Percentiles rank a stretch among this genome's conserved stretches.
phyloP scores from a whole-genome alignment of 495 filamentous ascomycete species.

The Tuber indicum region DNA sequence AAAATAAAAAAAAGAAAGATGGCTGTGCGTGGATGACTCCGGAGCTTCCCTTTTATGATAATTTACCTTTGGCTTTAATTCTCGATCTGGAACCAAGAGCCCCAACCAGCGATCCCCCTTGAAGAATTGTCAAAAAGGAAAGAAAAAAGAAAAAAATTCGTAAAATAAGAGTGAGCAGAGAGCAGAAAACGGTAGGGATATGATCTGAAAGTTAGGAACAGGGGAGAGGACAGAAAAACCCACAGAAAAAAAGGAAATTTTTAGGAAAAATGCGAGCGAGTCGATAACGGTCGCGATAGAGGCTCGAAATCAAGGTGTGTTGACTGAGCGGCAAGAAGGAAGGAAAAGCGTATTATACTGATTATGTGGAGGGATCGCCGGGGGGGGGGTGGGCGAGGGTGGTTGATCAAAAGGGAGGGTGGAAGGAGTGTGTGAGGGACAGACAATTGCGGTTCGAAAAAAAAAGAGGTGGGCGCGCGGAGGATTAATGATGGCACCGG shows the following conservation, averaged over 20 bases:
- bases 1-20: constrained; percentile 18
- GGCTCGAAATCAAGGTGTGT: constrained; percentile 25
- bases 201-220: constrained; percentile 14
- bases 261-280: constrained; percentile 39
- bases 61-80: constrained; percentile 1
- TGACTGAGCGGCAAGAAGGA: constrained; percentile 22
- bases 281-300: constrained; percentile 35
- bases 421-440: neutral
- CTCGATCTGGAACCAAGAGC: constrained; percentile 32
- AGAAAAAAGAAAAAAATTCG: constrained; percentile 2
- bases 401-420: constrained; percentile 7
- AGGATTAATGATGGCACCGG: constrained; percentile 4
- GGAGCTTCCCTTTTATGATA: constrained; percentile 24
- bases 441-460: constrained; percentile 2
- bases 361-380: constrained; percentile 25
- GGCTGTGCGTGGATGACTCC: constrained; percentile 34
- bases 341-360: constrained; percentile 16
- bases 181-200: constrained; percentile 11
- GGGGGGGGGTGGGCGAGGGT: constrained; percentile 20
- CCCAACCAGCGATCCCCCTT: constrained; percentile 23
- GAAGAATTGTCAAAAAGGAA: constrained; percentile 16
- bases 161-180: constrained; percentile 7
- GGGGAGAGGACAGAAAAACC: constrained; percentile 17
- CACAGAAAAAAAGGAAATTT: neutral
- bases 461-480: constrained; percentile 6